Evolutionary conservation across 148 eudicot genomes (phyloP).

Genomic region (Silene conica): DNA sequence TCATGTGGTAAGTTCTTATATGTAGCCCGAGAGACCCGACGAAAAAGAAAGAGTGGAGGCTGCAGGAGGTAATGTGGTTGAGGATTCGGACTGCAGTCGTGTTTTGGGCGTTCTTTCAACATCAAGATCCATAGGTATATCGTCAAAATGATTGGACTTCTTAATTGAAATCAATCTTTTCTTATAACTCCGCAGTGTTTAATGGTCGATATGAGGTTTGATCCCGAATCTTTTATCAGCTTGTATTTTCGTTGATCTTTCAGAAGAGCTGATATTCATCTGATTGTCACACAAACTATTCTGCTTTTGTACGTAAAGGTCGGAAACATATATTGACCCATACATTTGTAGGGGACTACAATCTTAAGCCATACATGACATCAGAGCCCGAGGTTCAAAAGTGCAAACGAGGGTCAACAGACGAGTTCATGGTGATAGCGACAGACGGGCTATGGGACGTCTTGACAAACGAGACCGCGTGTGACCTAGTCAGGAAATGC

Average conservation of each 20-base stretch:
- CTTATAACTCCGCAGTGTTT: too few relatives aligned
- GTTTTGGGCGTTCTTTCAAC: conserved; percentile 36
- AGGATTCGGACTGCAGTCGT: conserved; percentile 30
- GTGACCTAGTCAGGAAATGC: conserved; percentile 38
- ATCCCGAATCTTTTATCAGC: too few relatives aligned
- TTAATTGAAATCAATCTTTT: too few relatives aligned
- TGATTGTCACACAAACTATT: too few relatives aligned
- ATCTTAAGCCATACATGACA: conserved; percentile 12
- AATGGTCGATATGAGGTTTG: too few relatives aligned
- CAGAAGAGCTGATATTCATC: too few relatives aligned
- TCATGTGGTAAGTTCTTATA: background rate
- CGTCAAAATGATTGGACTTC: too few relatives aligned
- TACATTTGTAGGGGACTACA: background rate
- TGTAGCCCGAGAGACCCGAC: conserved; percentile 41
- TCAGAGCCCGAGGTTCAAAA: conserved; percentile 45
- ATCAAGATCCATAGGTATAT: conserved; percentile 44
- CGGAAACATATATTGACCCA: background rate
- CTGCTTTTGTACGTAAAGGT: too few relatives aligned
- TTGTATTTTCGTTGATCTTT: too few relatives aligned
- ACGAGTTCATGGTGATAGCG: conserved; percentile 44
- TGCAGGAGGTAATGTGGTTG: conserved; percentile 35
- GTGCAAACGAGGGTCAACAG: conserved; percentile 25
- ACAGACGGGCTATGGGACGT: conserved; percentile 59
- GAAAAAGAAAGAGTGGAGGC: conserved; percentile 36
- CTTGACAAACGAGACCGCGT: conserved; percentile 36